phyloP scores from a whole-genome alignment of 495 filamentous ascomycete genomes.

The Penicillium antarcticum region DNA sequence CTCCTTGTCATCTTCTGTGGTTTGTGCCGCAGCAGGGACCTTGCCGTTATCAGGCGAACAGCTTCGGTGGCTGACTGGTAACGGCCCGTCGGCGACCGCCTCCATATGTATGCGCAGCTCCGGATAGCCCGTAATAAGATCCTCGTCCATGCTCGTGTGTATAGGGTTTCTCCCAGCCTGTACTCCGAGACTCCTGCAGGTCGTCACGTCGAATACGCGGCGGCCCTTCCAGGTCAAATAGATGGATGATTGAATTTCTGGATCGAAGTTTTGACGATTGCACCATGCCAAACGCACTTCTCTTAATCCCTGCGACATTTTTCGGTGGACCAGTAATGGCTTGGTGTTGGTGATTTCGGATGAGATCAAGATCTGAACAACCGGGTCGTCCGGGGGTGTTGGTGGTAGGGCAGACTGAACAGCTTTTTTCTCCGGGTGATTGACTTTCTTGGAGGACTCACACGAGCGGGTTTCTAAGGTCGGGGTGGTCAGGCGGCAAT shows the following conservation, averaged over 20 bases:
- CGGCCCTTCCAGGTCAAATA: conserved; percentile 79
- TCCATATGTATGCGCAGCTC: conserved; percentile 57
- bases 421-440: background rate
- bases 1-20: conserved; percentile 19
- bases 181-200: conserved; percentile 63
- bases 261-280: conserved; percentile 50
- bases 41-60: background rate
- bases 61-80: conserved; percentile 12
- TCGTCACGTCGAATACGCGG: conserved; percentile 69
- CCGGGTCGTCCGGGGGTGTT: conserved; percentile 29
- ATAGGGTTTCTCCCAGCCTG: conserved; percentile 28
- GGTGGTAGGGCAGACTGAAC: background rate
- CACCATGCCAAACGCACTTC: conserved; percentile 70
- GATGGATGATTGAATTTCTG: conserved; percentile 46
- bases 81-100: conserved; percentile 62
- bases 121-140: conserved; percentile 19
- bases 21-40: background rate
- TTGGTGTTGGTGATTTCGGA: conserved; percentile 60
- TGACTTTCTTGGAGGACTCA: background rate
- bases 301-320: conserved; percentile 59
- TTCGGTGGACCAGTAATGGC: conserved; percentile 64
- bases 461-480: background rate
- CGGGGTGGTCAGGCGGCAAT: background rate
- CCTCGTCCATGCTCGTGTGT: conserved; percentile 34
- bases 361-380: conserved; percentile 70